Evolutionary conservation across 768 basidiomycete species (phyloP).

Genomic region (Boletellus ananas): DNA sequence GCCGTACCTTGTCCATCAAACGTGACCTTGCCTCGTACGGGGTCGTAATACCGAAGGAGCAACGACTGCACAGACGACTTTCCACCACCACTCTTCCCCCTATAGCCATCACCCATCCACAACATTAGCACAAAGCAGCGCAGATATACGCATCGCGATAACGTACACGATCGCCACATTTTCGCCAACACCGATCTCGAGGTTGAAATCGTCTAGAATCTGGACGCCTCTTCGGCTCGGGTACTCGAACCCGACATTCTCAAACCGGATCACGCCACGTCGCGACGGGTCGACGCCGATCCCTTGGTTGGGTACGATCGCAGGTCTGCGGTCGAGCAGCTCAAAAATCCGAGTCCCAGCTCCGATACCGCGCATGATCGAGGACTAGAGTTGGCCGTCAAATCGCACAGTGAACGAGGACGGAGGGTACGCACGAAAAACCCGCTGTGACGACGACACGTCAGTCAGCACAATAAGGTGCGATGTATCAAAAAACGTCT

Average conservation of each 20-base stretch:
- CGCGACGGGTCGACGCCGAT: slow-evolving; percentile 49
- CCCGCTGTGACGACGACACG: slow-evolving; percentile 21
- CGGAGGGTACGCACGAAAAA: slow-evolving; percentile 36
- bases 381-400: slow-evolving; percentile 49
- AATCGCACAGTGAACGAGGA: neutral
- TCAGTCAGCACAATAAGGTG: neutral
- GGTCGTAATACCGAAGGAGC: slow-evolving; percentile 86
- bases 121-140: neutral
- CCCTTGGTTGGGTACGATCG: slow-evolving; percentile 65
- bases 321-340: slow-evolving; percentile 76
- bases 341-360: slow-evolving; percentile 94
- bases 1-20: slow-evolving; percentile 78
- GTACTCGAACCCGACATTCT: slow-evolving; percentile 84
- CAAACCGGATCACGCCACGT: slow-evolving; percentile 73
- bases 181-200: slow-evolving; percentile 79
- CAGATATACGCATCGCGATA: neutral
- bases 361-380: slow-evolving; percentile 95
- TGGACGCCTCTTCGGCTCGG: slow-evolving; percentile 79
- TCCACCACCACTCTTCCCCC: slow-evolving; percentile 90
- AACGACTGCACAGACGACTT: slow-evolving; percentile 91
- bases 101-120: slow-evolving; percentile 23
- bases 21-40: slow-evolving; percentile 73
- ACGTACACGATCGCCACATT: slow-evolving; percentile 90
- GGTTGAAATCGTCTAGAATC: slow-evolving; percentile 77
- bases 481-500: slow-evolving; percentile 20